Evolutionary conservation across 176 grass and related monocot genomes (phyloP).

Genomic region (Carex cristatella): DNA sequence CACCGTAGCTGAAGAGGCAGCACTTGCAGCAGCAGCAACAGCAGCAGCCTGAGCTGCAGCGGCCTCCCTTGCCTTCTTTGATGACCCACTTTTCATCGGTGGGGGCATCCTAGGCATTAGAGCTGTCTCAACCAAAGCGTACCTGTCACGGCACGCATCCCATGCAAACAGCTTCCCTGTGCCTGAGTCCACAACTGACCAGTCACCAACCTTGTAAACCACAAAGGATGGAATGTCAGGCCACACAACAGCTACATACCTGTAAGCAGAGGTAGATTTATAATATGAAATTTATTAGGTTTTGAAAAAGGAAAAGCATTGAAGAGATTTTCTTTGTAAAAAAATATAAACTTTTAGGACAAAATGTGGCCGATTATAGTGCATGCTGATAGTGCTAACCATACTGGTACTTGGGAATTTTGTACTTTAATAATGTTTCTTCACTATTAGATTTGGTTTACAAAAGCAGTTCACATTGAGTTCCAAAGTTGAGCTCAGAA

Average conservation of each 20-base stretch:
- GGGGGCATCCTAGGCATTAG: constrained; percentile 81
- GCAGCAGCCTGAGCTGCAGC: constrained; percentile 90
- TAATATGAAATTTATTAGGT: neutral
- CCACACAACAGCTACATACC: constrained; percentile 92
- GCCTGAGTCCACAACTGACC: constrained; percentile 86
- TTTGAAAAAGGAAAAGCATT: neutral
- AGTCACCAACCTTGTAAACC: constrained; percentile 94
- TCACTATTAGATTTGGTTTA: neutral
- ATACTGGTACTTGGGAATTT: neutral
- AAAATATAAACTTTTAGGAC: neutral
- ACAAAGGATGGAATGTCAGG: constrained; percentile 94
- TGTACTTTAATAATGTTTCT: neutral
- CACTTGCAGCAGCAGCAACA: constrained; percentile 72
- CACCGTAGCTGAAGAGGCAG: constrained; percentile 81
- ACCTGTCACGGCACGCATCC: constrained; percentile 92
- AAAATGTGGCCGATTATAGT: neutral
- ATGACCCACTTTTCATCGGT: constrained; percentile 80
- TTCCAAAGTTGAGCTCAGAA: neutral
- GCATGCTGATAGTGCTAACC: neutral
- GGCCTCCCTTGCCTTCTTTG: constrained; percentile 96
- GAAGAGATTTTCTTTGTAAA: neutral
- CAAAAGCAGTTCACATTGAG: neutral
- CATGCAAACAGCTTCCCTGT: constrained; percentile 95
- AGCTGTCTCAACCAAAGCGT: constrained; percentile 82
- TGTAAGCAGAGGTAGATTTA: constrained; percentile 31